Conservation (phyloP, 371 early-diverging fungal species). For the Mortierella sp. region DNA sequence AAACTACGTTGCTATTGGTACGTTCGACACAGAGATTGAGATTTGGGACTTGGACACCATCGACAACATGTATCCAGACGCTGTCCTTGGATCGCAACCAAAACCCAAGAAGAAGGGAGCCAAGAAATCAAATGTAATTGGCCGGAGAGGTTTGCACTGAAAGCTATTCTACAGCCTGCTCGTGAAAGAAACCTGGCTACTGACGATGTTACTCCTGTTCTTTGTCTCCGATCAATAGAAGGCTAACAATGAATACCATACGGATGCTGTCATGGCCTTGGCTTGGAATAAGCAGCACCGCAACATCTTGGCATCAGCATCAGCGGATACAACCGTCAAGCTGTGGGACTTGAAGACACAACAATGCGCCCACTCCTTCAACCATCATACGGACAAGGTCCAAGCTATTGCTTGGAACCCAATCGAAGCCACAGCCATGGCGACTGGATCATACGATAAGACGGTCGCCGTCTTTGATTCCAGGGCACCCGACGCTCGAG, state of each 20-base stretch:
- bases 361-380: constrained; percentile 78
- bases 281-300: constrained; percentile 91
- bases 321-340: constrained; percentile 96
- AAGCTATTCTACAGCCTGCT: no score
- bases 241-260: constrained; percentile 82
- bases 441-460: constrained; percentile 92
- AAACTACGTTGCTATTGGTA: constrained; percentile 93
- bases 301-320: constrained; percentile 90
- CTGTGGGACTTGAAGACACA: constrained; percentile 91
- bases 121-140: constrained; percentile 62
- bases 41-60: constrained; percentile 96
- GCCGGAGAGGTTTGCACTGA: no score
- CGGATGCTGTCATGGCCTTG: constrained; percentile 92
- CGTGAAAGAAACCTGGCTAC: no score
- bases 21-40: constrained; percentile 96
- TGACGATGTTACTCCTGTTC: no score
- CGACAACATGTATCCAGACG: constrained; percentile 91
- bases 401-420: constrained; percentile 93
- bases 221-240: constrained; percentile 47
- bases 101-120: constrained; percentile 65
- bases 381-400: constrained; percentile 88
- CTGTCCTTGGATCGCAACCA: constrained; percentile 81
- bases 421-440: constrained; percentile 83
- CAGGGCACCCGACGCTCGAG: constrained; percentile 75
- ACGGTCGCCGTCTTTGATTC: constrained; percentile 88